Conservation (phyloP, 2,329 filamentous ascomycete species). For the Cladosporium halotolerans region DNA sequence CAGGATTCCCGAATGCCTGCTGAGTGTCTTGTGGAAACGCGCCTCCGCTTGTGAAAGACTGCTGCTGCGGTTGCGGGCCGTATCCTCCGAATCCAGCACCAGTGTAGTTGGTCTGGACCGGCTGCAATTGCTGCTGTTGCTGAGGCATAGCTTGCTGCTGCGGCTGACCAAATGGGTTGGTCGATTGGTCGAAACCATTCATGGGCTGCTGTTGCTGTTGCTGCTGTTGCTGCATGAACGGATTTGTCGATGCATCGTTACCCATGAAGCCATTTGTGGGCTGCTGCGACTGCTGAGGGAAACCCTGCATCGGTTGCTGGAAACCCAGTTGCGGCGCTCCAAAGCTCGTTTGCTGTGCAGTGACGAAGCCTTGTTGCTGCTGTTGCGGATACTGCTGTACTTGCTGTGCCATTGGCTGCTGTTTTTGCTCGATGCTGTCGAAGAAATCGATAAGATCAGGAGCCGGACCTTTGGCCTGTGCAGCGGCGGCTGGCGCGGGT, state of each 20-base stretch:
- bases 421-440: constrained; percentile 84
- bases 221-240: constrained; percentile 24
- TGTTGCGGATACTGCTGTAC: constrained; percentile 26
- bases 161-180: constrained; percentile 4
- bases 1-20: constrained; percentile 20
- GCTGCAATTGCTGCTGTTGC: constrained; percentile 37
- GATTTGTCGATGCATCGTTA: constrained; percentile 30
- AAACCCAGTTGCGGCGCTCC: constrained; percentile 17
- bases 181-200: constrained; percentile 25
- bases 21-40: constrained; percentile 16
- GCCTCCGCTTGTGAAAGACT: constrained; percentile 30
- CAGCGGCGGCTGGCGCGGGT: constrained; percentile 27
- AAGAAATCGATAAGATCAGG: constrained; percentile 91
- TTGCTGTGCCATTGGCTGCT: constrained; percentile 52
- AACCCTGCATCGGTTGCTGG: constrained; percentile 20
- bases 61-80: constrained; percentile 57
- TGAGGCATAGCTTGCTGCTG: constrained; percentile 35
- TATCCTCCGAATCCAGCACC: constrained; percentile 82
- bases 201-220: constrained; percentile 33
- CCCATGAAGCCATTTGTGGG: constrained; percentile 38
- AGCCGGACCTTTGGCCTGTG: constrained; percentile 53
- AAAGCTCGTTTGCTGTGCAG: constrained; percentile 22
- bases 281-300: constrained; percentile 7
- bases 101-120: constrained; percentile 56
- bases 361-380: constrained; percentile 21